phyloP scores from a whole-genome alignment of 306 rosid genomes.

The Lupinus albus region DNA sequence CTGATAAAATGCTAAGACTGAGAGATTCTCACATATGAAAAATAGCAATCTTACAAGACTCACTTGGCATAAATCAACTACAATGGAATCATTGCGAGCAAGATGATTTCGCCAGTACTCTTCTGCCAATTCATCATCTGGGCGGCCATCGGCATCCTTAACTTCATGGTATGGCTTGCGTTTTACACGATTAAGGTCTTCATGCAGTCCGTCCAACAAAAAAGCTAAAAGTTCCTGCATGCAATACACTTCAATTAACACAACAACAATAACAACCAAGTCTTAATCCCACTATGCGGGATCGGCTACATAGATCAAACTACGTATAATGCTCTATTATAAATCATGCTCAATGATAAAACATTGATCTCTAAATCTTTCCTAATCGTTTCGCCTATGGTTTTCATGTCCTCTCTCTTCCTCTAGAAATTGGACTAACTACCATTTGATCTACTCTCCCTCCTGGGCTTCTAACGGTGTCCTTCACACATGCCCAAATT shows the following conservation, averaged over 20 bases:
- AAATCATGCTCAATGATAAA: too few relatives aligned
- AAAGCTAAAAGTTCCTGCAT: slow-evolving; percentile 92
- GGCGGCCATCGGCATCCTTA: slow-evolving; percentile 72
- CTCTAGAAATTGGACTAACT: too few relatives aligned
- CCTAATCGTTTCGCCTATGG: too few relatives aligned
- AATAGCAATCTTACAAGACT: slow-evolving; percentile 23
- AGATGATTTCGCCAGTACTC: slow-evolving; percentile 90
- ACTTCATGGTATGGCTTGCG: slow-evolving; percentile 80
- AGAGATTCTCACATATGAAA: slow-evolving; percentile 13
- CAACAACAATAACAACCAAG: too few relatives aligned
- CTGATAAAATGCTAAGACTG: neutral
- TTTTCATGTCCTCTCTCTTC: too few relatives aligned
- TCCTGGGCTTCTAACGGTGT: too few relatives aligned
- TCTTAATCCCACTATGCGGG: too few relatives aligned
- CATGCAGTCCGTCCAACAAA: slow-evolving; percentile 88
- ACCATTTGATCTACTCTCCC: too few relatives aligned
- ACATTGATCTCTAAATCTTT: too few relatives aligned
- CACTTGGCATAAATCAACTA: slow-evolving; percentile 83
- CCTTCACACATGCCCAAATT: too few relatives aligned
- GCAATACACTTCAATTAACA: slow-evolving; percentile 37
- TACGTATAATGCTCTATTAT: too few relatives aligned
- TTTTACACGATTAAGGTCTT: slow-evolving; percentile 86
- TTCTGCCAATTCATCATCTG: slow-evolving; percentile 76
- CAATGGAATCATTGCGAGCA: slow-evolving; percentile 77
- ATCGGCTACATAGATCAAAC: too few relatives aligned